Percentiles rank a stretch among this genome's conserved stretches.
Evolutionary conservation across 371 early-diverging fungal genomes (phyloP).

Genomic region (Phascolomyces articulosus): DNA sequence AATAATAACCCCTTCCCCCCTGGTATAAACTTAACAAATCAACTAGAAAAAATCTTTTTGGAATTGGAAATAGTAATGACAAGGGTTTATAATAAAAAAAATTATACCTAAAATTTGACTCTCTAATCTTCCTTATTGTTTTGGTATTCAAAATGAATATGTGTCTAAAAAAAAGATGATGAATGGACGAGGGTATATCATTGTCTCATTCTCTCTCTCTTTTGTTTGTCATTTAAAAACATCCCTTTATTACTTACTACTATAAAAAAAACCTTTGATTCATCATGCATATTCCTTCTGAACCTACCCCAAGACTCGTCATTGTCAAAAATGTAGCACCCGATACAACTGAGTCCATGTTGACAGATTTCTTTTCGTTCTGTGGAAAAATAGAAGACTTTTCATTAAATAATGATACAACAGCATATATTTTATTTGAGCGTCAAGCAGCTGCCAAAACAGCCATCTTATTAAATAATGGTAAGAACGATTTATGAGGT

Average conservation of each 20-base stretch:
- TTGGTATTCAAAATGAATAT: too few species aligned
- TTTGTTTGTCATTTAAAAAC: too few species aligned
- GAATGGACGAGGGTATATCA: background rate
- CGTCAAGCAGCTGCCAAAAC: constrained; percentile 62
- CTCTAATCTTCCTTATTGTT: too few species aligned
- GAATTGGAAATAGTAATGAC: too few species aligned
- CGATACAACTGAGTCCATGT: constrained; percentile 41
- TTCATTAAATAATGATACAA: constrained; percentile 45
- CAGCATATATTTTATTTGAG: constrained; percentile 53
- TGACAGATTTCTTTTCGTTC: constrained; percentile 63
- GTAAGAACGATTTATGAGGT: constrained; percentile 14
- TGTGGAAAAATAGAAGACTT: constrained; percentile 63
- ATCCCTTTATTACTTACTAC: too few species aligned
- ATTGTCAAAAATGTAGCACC: constrained; percentile 43
- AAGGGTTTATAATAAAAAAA: too few species aligned
- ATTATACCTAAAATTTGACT: too few species aligned
- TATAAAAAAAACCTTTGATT: background rate
- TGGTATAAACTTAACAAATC: too few species aligned
- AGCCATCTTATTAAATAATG: constrained; percentile 58
- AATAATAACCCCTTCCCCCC: too few species aligned
- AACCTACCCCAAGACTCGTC: constrained; percentile 43
- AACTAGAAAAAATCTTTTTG: too few species aligned
- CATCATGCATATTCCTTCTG: constrained; percentile 31
- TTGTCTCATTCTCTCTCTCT: background rate
- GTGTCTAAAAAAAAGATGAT: too few species aligned